These are phyloP conservation scores for Chlamydomonas sphaeroides DNA, from an alignment of 139 green algal genomes.

Conservation along the genomic window DNA sequence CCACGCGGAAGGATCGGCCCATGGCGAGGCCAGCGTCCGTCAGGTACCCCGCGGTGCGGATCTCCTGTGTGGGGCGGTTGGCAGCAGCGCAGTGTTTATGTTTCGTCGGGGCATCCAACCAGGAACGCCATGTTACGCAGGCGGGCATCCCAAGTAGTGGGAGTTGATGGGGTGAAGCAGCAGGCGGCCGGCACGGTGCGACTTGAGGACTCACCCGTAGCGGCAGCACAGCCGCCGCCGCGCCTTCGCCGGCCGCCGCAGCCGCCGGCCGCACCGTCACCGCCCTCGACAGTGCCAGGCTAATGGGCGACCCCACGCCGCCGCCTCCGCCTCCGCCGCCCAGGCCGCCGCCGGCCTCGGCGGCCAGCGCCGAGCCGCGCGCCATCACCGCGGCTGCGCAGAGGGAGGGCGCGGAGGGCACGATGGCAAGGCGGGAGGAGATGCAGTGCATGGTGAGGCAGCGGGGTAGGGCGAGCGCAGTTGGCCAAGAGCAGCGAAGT, in stretches of 20 bases:
- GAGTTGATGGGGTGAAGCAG: no score
- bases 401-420: no score
- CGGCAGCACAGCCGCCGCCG: slow-evolving; percentile 17
- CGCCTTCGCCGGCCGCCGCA: not conserved
- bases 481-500: no score
- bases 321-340: not conserved
- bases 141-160: no score
- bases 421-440: no score
- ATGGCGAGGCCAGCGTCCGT: slow-evolving; percentile 76
- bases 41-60: slow-evolving; percentile 4
- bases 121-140: no score
- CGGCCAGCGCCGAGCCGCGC: not conserved
- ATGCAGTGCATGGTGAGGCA: not conserved
- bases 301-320: slow-evolving; percentile 13
- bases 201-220: not conserved
- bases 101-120: no score
- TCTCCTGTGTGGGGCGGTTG: no score
- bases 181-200: no score
- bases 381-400: slow-evolving; percentile 2
- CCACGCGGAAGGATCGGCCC: slow-evolving; percentile 73
- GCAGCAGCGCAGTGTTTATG: no score
- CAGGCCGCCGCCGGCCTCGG: not conserved
- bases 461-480: not conserved
- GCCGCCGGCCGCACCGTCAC: not conserved
- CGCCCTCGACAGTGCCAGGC: slow-evolving; percentile 14